phyloP scores from a whole-genome alignment of 495 filamentous ascomycete species.

The Neurospora sp. region DNA sequence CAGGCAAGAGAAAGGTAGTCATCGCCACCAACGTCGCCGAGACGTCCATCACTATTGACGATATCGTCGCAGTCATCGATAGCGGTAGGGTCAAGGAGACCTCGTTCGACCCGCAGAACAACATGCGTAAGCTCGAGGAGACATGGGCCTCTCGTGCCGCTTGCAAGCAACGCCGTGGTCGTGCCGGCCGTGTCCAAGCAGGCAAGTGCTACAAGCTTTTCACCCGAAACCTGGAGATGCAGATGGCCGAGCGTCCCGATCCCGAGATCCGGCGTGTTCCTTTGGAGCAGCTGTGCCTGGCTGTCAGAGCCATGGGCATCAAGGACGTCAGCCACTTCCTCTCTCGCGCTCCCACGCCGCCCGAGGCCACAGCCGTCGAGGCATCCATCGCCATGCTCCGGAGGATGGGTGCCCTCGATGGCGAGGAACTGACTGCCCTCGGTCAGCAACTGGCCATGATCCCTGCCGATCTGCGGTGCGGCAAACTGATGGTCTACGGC shows the following conservation, averaged over 20 bases:
- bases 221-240: constrained; percentile 68
- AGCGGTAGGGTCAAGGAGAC: constrained; percentile 94
- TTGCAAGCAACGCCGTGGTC: constrained; percentile 91
- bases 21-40: constrained; percentile 95
- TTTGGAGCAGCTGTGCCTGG: constrained; percentile 86
- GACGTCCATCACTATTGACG: constrained; percentile 95
- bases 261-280: constrained; percentile 90
- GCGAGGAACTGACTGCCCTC: constrained; percentile 75
- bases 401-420: constrained; percentile 80
- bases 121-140: constrained; percentile 89
- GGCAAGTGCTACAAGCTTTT: constrained; percentile 94
- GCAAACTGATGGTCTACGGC: constrained; percentile 92
- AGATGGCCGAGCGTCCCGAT: constrained; percentile 85
- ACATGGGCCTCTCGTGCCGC: constrained; percentile 92
- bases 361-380: constrained; percentile 72
- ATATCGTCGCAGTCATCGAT: constrained; percentile 94
- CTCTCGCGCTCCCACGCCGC: constrained; percentile 77
- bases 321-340: constrained; percentile 70
- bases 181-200: constrained; percentile 83
- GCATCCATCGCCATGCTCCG: constrained; percentile 67
- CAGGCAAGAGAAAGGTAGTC: constrained; percentile 79
- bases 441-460: constrained; percentile 89
- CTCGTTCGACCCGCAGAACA: constrained; percentile 81
- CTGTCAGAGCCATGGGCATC: constrained; percentile 90
- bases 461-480: constrained; percentile 83